Evolutionary conservation across 2,329 filamentous ascomycete species (phyloP), one percentile per base, ranked within the genome.

Genomic region (Leptoxyphium fumago): DNA sequence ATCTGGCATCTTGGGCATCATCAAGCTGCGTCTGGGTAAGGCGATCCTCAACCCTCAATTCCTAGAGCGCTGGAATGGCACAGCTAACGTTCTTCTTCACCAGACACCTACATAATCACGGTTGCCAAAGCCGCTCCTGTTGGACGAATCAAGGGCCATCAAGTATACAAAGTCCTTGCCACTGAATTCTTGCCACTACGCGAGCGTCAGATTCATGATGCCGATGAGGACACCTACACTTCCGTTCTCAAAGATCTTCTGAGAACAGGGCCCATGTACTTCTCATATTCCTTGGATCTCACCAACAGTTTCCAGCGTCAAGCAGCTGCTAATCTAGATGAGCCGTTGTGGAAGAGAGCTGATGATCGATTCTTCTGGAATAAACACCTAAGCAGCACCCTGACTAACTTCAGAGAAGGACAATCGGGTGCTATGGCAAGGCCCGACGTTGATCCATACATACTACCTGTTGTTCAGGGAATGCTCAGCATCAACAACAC

Each of bases 281-380:
- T 95, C 59, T 96, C 91, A 45, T 98, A 98, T 70, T 89, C 88
- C 8, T 78, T 94, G 62, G 91, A 98, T 64, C 75, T 98, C 51
- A 98, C 91, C 54, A 98, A 94, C 70, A 88, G 78, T 61, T 94
- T 96, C 69, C 91, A 98, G 67, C 80, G 91, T 50, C 91, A 96
- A 62, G 80, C 88, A 2, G 78, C 88, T 52, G 71, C 78, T 51
- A 78, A 94, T 61, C 67, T 70, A 45, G 74, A 75, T 13, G 69
- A 74, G 44, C 88, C 91, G 10, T 66, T 96, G 46, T 98, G 91
- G 91, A 81, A 83, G 70, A 74, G 87, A 53, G 82, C 89, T 50
- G 91, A 98, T 63, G 88, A 96, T 61, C 85, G 91, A 51, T 98
- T 98, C 72, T 98, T 95, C 71, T 98, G 89, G 86, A 98, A 98